A percentile compares a stretch with the other conserved stretches of the same genome.
Evolutionary conservation across 805 yeast genomes (phyloP).

Genomic region (Candida fluviatilis): DNA sequence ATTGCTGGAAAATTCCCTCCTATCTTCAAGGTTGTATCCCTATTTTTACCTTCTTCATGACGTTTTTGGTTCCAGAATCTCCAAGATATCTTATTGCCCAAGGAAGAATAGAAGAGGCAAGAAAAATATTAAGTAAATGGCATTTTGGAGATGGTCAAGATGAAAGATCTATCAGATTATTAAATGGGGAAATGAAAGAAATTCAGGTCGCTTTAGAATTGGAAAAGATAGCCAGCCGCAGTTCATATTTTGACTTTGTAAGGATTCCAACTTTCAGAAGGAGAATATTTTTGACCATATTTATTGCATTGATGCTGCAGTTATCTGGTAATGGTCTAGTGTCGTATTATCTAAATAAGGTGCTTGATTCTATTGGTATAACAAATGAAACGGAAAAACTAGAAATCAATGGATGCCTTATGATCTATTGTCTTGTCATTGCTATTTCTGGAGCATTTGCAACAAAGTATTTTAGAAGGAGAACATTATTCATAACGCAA

Average conservation of each 20-base stretch:
- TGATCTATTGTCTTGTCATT: too few relatives aligned
- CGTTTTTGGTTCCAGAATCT: conserved; percentile 51
- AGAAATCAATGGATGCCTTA: too few relatives aligned
- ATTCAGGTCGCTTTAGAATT: conserved; percentile 36
- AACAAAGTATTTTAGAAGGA: conserved; percentile 22
- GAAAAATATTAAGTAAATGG: conserved; percentile 31
- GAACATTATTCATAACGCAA: conserved; percentile 23
- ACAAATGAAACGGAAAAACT: too few relatives aligned
- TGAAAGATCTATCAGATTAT: conserved; percentile 20
- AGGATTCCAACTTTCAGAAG: conserved; percentile 36
- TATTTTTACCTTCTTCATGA: conserved; percentile 26
- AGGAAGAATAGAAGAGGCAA: conserved; percentile 42
- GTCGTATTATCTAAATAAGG: too few relatives aligned
- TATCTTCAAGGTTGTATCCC: conserved; percentile 46
- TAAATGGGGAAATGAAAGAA: conserved; percentile 37
- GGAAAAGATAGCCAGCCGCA: conserved; percentile 29
- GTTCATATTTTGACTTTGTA: conserved; percentile 38
- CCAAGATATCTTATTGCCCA: conserved; percentile 43
- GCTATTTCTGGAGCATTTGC: conserved; percentile 16
- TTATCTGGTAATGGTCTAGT: too few relatives aligned
- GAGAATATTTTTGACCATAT: conserved; percentile 32
- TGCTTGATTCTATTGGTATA: too few relatives aligned
- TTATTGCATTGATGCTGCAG: conserved; percentile 32
- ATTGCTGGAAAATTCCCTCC: conserved; percentile 56
- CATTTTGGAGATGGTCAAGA: conserved; percentile 35